Evolutionary conservation across 148 eudicot species (phyloP).

Genomic region (Fagopyrum esculentum): DNA sequence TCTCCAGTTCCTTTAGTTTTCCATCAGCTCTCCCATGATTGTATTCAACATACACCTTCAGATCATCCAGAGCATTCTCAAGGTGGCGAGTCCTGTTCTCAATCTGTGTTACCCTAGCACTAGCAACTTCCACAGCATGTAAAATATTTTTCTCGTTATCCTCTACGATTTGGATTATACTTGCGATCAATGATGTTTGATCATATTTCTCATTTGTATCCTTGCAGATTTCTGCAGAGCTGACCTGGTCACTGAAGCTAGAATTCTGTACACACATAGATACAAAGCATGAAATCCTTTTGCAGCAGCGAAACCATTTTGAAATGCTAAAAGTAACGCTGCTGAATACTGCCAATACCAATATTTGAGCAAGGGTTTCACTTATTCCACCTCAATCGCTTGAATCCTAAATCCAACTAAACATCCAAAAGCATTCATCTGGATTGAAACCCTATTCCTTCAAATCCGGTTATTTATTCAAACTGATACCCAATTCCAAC

Average conservation of each 20-base stretch:
- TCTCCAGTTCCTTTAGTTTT: conserved; percentile 21
- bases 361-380: too few species aligned
- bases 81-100: conserved; percentile 19
- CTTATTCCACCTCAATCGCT: too few species aligned
- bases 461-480: too few species aligned
- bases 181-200: background rate
- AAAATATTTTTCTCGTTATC: background rate
- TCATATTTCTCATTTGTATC: background rate
- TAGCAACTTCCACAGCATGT: conserved; percentile 20
- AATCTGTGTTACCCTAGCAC: conserved; percentile 20
- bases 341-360: too few species aligned
- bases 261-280: conserved; percentile 1
- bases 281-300: background rate
- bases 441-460: background rate
- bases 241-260: background rate
- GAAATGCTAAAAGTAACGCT: background rate
- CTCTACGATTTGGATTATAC: background rate
- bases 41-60: conserved; percentile 18
- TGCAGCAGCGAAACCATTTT: background rate
- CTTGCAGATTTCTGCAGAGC: background rate
- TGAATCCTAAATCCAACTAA: background rate
- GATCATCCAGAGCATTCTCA: conserved; percentile 21
- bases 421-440: background rate
- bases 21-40: conserved; percentile 17
- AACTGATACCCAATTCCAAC: background rate